Evolutionary conservation across 2,329 filamentous ascomycete genomes (phyloP).

Genomic region (Aspergillus intermedius): DNA sequence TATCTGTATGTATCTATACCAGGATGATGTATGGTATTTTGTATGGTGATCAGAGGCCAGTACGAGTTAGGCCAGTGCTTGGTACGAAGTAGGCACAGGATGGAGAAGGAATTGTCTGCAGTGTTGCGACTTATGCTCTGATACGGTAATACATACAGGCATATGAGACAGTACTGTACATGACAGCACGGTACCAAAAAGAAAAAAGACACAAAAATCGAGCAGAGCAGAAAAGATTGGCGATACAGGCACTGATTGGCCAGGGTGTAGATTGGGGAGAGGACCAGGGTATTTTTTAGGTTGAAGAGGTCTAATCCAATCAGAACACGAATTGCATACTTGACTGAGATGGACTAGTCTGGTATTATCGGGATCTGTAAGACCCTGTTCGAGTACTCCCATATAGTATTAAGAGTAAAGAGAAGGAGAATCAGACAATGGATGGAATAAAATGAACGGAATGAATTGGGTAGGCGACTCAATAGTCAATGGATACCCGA

Average conservation of each 20-base stretch:
- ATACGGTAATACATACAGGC: slow-evolving; percentile 3
- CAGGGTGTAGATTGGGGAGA: slow-evolving; percentile 19
- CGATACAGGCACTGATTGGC: slow-evolving; percentile 24
- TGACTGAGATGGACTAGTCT: neutral
- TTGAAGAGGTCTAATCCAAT: slow-evolving; percentile 8
- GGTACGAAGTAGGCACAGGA: too few species aligned
- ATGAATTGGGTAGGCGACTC: too few species aligned
- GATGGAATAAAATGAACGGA: neutral
- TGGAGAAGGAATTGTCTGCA: neutral
- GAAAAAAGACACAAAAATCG: slow-evolving; percentile 9
- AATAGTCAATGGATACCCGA: neutral
- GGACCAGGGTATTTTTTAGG: slow-evolving; percentile 18
- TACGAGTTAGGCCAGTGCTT: too few species aligned
- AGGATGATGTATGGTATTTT: too few species aligned
- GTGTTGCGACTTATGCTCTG: neutral
- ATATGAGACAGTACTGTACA: neutral
- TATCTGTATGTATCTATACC: too few species aligned
- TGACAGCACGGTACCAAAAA: slow-evolving; percentile 7
- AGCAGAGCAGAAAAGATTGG: slow-evolving; percentile 17
- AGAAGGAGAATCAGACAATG: neutral
- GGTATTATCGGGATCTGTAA: neutral
- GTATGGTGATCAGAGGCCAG: too few species aligned
- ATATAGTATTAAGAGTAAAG: neutral
- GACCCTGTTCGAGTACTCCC: neutral
- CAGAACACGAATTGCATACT: neutral